phyloP scores from a whole-genome alignment of 2,329 filamentous ascomycete species.

The Beauveria brongniartii region DNA sequence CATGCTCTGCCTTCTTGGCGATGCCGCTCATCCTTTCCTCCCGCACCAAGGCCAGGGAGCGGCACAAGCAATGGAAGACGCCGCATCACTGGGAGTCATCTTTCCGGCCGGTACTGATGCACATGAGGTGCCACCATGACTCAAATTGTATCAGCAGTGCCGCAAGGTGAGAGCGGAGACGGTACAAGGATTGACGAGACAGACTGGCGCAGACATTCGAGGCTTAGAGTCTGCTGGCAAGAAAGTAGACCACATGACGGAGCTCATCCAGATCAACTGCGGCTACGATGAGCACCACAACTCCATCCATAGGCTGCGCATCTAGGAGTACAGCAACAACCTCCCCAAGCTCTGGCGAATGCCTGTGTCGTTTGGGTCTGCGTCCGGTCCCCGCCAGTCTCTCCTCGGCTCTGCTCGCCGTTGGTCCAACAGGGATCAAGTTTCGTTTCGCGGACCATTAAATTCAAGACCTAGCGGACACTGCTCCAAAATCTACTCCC shows the following conservation, averaged over 20 bases:
- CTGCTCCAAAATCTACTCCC: slow-evolving; percentile 34
- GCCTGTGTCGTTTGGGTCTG: slow-evolving; percentile 18
- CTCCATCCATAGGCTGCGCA: slow-evolving; percentile 12
- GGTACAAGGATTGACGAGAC: neutral
- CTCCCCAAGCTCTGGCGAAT: slow-evolving; percentile 11
- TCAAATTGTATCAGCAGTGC: slow-evolving; percentile 51
- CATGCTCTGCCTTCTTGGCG: slow-evolving; percentile 51
- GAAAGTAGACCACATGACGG: neutral
- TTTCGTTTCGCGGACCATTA: slow-evolving; percentile 38
- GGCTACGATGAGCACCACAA: slow-evolving; percentile 17
- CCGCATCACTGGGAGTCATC: slow-evolving; percentile 47
- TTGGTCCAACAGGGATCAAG: slow-evolving; percentile 16
- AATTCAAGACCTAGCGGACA: slow-evolving; percentile 42
- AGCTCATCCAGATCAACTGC: neutral
- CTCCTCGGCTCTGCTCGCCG: neutral
- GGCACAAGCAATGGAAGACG: slow-evolving; percentile 62
- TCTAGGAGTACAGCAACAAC: slow-evolving; percentile 13
- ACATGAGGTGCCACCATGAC: slow-evolving; percentile 42
- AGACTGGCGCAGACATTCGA: slow-evolving; percentile 13
- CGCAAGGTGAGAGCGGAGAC: slow-evolving; percentile 44
- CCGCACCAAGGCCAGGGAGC: slow-evolving; percentile 37
- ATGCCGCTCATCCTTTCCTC: slow-evolving; percentile 61
- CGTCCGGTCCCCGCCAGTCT: slow-evolving; percentile 16
- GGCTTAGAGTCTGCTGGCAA: neutral
- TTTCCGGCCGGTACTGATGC: slow-evolving; percentile 37